Conservation (phyloP, 169 alveolate genomes). For the Eimeria sp. region DNA sequence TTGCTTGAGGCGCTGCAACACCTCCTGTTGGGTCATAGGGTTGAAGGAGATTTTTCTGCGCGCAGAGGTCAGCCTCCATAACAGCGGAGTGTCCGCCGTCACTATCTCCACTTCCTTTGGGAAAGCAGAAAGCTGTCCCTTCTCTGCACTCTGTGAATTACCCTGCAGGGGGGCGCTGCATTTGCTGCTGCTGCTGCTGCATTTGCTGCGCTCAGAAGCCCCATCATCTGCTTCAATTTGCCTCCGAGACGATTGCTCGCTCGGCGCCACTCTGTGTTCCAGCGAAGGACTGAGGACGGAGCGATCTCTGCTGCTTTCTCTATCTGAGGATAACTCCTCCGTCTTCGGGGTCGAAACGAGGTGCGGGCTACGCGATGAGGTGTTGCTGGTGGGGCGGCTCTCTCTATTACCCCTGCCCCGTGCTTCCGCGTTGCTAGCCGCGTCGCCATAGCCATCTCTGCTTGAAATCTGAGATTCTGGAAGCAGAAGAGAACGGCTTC, state of each 20-base stretch:
- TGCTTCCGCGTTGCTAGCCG: background rate
- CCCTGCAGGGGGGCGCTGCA: background rate
- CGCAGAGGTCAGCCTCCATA: slow-evolving; percentile 75
- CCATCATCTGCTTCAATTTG: background rate
- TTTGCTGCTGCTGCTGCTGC: slow-evolving; percentile 58
- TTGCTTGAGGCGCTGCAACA: slow-evolving; percentile 72
- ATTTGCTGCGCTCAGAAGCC: slow-evolving; percentile 38
- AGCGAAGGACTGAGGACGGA: slow-evolving; percentile 21
- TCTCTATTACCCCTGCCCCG: background rate
- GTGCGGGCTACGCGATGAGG: slow-evolving; percentile 1
- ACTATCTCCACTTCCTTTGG: slow-evolving; percentile 62
- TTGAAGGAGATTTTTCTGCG: slow-evolving; percentile 70
- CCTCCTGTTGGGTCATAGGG: slow-evolving; percentile 75
- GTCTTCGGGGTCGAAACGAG: background rate
- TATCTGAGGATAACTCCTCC: background rate
- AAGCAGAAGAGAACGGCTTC: slow-evolving; percentile 9
- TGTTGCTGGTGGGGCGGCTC: slow-evolving; percentile 1
- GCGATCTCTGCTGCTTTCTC: slow-evolving; percentile 5
- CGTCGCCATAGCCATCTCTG: background rate
- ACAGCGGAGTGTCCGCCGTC: slow-evolving; percentile 71
- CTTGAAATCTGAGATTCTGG: slow-evolving; percentile 6
- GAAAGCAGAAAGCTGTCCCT: slow-evolving; percentile 50
- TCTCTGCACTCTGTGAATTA: background rate
- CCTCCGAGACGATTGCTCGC: slow-evolving; percentile 3
- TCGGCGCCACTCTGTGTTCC: slow-evolving; percentile 27